These are phyloP conservation scores for Flaveria trinervia DNA, from an alignment of 129 eudicot genomes.

Conservation along the genomic window DNA sequence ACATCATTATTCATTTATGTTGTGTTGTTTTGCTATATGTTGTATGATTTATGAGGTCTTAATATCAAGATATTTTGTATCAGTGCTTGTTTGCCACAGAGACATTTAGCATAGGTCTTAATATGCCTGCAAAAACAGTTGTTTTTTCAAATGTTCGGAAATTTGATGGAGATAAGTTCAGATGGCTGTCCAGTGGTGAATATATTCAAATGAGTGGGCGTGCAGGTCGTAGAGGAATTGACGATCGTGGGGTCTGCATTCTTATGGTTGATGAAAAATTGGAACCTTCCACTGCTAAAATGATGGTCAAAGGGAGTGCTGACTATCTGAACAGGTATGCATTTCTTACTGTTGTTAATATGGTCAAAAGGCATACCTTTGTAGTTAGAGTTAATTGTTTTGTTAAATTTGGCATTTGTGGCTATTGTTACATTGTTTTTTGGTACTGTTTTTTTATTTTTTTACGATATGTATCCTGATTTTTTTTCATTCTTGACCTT, in stretches of 20 bases:
- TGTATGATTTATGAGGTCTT: conserved; percentile 1
- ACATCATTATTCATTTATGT: conserved; percentile 1
- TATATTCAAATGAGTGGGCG: conserved; percentile 99
- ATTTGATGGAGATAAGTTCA: conserved; percentile 98
- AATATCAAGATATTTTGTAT: conserved; percentile 34
- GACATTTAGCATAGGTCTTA: conserved; percentile 98
- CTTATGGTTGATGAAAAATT: conserved; percentile 98
- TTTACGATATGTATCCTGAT: neutral
- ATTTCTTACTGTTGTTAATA: neutral
- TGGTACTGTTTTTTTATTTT: neutral
- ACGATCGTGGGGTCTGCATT: conserved; percentile 98
- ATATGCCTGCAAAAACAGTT: conserved; percentile 99
- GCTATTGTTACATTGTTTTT: neutral
- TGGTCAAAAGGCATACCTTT: neutral
- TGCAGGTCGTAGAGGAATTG: conserved; percentile 99
- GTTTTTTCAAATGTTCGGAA: conserved; percentile 98
- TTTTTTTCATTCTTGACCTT: conserved; percentile 28
- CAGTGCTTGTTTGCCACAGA: conserved; percentile 99
- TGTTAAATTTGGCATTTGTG: neutral
- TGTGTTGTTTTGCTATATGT: conserved; percentile 16
- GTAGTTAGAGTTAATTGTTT: neutral
- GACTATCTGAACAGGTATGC: conserved; percentile 90
- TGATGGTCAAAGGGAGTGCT: conserved; percentile 97
- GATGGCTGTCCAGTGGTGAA: conserved; percentile 99
- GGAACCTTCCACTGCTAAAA: conserved; percentile 97